A percentile compares a stretch with the other conserved stretches of the same genome.
Evolutionary conservation across 768 basidiomycete genomes (phyloP).

Genomic region (Tricholoma hemisulphureum): DNA sequence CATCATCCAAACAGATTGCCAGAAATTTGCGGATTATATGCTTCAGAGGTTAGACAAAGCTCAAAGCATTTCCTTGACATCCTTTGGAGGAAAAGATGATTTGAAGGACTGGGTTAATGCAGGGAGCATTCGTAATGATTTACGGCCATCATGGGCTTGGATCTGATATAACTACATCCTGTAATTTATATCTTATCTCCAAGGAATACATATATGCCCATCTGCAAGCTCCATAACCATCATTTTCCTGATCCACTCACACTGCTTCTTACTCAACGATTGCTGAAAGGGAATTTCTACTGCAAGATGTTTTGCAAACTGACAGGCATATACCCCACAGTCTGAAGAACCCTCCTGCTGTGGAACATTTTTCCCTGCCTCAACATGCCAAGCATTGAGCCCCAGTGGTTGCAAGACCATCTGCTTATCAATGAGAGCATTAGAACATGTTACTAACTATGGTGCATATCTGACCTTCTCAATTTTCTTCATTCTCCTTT

Average conservation of each 20-base stretch:
- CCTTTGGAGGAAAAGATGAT: not conserved
- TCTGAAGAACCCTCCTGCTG: not conserved
- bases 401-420: not conserved
- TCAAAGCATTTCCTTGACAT: not conserved
- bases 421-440: not conserved
- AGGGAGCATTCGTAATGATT: not conserved
- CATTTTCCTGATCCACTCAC: not conserved
- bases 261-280: not conserved
- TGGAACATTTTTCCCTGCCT: not conserved
- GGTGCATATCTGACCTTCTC: not conserved
- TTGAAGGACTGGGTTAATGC: not conserved
- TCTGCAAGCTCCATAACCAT: not conserved
- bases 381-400: not conserved
- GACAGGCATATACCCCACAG: not conserved
- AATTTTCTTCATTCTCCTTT: not conserved
- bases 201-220: not conserved
- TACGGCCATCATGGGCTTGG: not conserved
- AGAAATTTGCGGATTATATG: not conserved
- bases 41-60: not conserved
- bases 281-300: not conserved
- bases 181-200: not conserved
- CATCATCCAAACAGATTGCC: not conserved
- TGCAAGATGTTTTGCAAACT: not conserved
- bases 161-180: not conserved
- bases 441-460: not conserved